Evolutionary conservation across 257 asterid genomes (phyloP).

Genomic region (Primulina huaijiensis): DNA sequence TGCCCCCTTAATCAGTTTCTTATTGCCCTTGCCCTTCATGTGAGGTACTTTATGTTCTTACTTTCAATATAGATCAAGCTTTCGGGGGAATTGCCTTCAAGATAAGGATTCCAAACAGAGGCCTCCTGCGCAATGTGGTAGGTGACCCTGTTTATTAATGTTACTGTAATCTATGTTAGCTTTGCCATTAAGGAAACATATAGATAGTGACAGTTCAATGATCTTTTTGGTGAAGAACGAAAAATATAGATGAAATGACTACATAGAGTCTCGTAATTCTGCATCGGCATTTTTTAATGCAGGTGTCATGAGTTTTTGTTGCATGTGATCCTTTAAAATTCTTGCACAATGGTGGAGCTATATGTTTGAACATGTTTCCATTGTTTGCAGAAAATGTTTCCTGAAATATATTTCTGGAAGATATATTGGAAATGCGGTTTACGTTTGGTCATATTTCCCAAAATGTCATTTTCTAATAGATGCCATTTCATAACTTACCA

Average conservation of each 20-base stretch:
- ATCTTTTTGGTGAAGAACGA: not conserved
- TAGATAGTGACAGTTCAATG: not conserved
- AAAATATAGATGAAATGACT: not conserved
- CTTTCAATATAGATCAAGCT: slow-evolving; percentile 40
- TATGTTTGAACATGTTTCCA: not conserved
- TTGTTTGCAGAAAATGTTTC: not conserved
- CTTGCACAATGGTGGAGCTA: not conserved
- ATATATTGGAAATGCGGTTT: not conserved
- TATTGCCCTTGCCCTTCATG: not conserved
- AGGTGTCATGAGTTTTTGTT: not conserved
- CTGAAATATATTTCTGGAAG: not conserved
- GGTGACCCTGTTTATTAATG: slow-evolving; percentile 14
- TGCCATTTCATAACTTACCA: not conserved
- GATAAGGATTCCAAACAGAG: slow-evolving; percentile 54
- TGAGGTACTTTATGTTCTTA: slow-evolving; percentile 5
- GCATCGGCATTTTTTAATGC: not conserved
- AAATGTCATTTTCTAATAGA: too few relatives aligned
- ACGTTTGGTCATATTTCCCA: not conserved
- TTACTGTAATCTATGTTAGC: not conserved
- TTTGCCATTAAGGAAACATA: not conserved
- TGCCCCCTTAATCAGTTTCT: slow-evolving; percentile 8
- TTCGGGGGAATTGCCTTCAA: slow-evolving; percentile 60
- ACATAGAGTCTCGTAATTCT: not conserved
- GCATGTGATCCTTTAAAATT: not conserved
- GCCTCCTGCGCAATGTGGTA: slow-evolving; percentile 49